A percentile compares a stretch with the other conserved stretches of the same genome.
phyloP scores from a whole-genome alignment of 2,329 filamentous ascomycete genomes.

The Lasiodiplodia sp. region DNA sequence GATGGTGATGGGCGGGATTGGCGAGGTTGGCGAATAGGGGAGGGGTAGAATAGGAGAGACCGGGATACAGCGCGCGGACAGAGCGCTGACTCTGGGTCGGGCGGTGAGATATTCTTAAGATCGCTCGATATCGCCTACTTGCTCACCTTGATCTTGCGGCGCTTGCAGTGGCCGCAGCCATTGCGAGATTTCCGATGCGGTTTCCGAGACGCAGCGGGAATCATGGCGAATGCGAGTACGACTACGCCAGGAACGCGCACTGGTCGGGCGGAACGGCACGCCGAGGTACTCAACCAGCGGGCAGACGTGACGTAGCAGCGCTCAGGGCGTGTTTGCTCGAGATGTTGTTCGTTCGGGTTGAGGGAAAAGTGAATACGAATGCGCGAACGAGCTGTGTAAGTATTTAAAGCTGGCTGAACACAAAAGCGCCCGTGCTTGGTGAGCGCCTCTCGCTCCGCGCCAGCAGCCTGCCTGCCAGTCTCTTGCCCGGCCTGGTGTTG shows the following conservation, averaged over 20 bases:
- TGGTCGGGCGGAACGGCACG: no score
- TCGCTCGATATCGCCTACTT: neutral
- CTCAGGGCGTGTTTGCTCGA: neutral
- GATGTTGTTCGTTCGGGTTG: neutral
- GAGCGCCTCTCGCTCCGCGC: neutral
- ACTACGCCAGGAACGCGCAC: neutral
- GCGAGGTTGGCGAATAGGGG: neutral
- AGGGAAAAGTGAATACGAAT: neutral
- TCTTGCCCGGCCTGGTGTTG: neutral
- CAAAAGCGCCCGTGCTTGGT: neutral
- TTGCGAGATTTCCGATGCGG: constrained; percentile 26
- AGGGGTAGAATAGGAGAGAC: neutral
- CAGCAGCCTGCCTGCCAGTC: neutral
- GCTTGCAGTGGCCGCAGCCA: constrained; percentile 29
- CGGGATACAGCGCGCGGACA: neutral
- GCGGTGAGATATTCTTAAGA: neutral
- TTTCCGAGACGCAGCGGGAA: constrained; percentile 24
- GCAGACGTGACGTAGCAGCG: no score
- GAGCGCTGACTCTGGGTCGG: neutral
- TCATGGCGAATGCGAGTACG: constrained; percentile 18
- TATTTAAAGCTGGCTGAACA: neutral
- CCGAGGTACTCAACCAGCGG: no score
- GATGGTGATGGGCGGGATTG: neutral
- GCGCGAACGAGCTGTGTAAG: neutral
- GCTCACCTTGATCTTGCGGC: constrained; percentile 28